Percentiles rank a stretch among this genome's conserved stretches.
These are phyloP conservation scores for Diutina sp. DNA, from an alignment of 1,139 yeast species.

Conservation along the genomic window DNA sequence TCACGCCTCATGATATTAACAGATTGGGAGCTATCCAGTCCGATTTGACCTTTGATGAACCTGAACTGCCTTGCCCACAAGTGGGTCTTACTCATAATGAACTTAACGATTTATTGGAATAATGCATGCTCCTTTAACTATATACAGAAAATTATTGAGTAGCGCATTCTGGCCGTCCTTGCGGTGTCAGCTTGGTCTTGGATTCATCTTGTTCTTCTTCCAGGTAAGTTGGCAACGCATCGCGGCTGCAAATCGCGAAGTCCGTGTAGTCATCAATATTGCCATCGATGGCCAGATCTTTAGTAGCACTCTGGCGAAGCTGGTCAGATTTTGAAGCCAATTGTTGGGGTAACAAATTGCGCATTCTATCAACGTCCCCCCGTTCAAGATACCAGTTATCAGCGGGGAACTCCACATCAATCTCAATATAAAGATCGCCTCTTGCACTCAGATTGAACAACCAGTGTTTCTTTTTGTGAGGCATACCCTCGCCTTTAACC, in stretches of 20 bases:
- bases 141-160: slow-evolving; percentile 18
- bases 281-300: slow-evolving; percentile 17
- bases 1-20: slow-evolving; percentile 5
- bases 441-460: slow-evolving; percentile 10
- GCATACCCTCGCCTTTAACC: slow-evolving; percentile 81
- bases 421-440: slow-evolving; percentile 66
- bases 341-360: slow-evolving; percentile 40
- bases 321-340: slow-evolving; percentile 13
- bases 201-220: slow-evolving; percentile 8
- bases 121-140: slow-evolving; percentile 5
- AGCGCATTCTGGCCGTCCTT: slow-evolving; percentile 25
- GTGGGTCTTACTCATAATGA: slow-evolving; percentile 9
- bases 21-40: slow-evolving; percentile 7
- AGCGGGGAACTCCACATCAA: slow-evolving; percentile 71
- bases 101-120: slow-evolving; percentile 6
- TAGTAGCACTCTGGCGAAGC: slow-evolving; percentile 13
- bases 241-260: slow-evolving; percentile 18
- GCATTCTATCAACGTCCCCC: slow-evolving; percentile 41
- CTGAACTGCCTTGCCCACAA: slow-evolving; percentile 6
- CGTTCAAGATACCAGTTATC: slow-evolving; percentile 71
- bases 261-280: slow-evolving; percentile 30
- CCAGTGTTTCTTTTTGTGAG: slow-evolving; percentile 31
- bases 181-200: slow-evolving; percentile 7
- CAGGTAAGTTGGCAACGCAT: slow-evolving; percentile 24
- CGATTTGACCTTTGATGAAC: slow-evolving; percentile 7